Percentiles rank a stretch among this genome's conserved stretches.
Conservation (phyloP, 2,329 filamentous ascomycete genomes). For the Curvularia lunata region DNA sequence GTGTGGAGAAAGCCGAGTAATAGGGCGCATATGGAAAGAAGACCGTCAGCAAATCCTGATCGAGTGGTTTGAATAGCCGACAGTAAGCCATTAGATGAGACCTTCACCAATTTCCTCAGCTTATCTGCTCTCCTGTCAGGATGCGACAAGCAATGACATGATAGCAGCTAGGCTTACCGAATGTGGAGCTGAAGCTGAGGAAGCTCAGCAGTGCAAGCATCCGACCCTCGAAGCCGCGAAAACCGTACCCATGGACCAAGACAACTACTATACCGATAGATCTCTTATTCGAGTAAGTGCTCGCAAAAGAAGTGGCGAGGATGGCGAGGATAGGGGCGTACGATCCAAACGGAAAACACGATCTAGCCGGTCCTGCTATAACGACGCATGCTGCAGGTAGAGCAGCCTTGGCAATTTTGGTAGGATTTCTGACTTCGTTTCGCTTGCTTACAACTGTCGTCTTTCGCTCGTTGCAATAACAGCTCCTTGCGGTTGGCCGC, state of each 20-base stretch:
- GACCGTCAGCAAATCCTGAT: background rate
- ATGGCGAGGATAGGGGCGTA: background rate
- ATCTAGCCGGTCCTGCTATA: background rate
- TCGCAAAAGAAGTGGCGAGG: background rate
- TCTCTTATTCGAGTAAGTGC: background rate
- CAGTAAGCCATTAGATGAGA: background rate
- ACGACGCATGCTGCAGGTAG: background rate
- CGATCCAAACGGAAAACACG: background rate
- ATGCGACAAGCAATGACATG: background rate
- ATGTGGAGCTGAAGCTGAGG: slow-evolving; percentile 4
- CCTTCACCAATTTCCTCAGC: background rate
- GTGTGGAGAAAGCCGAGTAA: background rate
- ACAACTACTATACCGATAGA: background rate
- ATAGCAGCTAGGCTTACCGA: slow-evolving; percentile 2
- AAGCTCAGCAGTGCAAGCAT: slow-evolving; percentile 7
- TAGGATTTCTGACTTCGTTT: background rate
- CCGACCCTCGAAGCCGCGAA: slow-evolving; percentile 1
- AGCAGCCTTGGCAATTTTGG: background rate
- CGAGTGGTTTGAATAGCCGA: background rate
- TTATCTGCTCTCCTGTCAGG: background rate
- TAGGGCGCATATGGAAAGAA: background rate
- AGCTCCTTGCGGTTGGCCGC: background rate
- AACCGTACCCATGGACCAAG: background rate
- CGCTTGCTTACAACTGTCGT: background rate
- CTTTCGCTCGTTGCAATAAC: background rate